Evolutionary conservation across 129 eudicot genomes (phyloP).

Genomic region (Ambrosia artemisiifolia): DNA sequence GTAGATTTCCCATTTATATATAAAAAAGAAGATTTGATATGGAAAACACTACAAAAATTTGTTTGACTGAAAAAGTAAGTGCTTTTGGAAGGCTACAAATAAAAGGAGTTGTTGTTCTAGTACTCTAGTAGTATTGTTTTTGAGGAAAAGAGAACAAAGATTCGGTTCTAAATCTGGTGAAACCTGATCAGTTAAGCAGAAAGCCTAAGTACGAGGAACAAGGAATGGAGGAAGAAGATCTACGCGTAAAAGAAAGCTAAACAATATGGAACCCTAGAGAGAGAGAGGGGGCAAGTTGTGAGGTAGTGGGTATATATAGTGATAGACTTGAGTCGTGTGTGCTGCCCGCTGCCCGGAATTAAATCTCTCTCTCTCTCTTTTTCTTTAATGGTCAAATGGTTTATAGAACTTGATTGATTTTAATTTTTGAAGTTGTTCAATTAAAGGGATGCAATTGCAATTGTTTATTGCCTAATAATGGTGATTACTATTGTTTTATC

Average conservation of each 20-base stretch:
- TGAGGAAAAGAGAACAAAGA: slow-evolving; percentile 23
- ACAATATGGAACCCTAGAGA: slow-evolving; percentile 25
- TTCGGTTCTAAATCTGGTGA: slow-evolving; percentile 24
- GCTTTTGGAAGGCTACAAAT: slow-evolving; percentile 15
- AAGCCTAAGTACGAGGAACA: slow-evolving; percentile 32
- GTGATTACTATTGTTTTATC: neutral
- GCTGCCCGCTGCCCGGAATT: slow-evolving; percentile 41
- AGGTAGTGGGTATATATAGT: slow-evolving; percentile 20
- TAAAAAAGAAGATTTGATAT: no score
- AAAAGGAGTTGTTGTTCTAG: neutral
- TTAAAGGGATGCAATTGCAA: neutral
- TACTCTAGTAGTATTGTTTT: neutral
- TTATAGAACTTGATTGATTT: slow-evolving; percentile 15
- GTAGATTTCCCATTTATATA: slow-evolving; percentile 11
- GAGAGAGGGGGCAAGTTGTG: slow-evolving; percentile 10
- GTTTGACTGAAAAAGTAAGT: slow-evolving; percentile 34
- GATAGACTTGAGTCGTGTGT: slow-evolving; percentile 23
- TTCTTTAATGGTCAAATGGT: slow-evolving; percentile 12
- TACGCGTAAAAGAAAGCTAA: slow-evolving; percentile 19
- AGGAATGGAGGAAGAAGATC: slow-evolving; percentile 33
- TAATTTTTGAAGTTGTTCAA: neutral
- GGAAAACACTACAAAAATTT: slow-evolving; percentile 14
- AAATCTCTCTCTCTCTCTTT: neutral
- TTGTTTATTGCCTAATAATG: no score
- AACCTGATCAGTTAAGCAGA: no score